Evolutionary conservation across 371 early-diverging fungal genomes (phyloP).

Genomic region (Chytridium lagenaria): DNA sequence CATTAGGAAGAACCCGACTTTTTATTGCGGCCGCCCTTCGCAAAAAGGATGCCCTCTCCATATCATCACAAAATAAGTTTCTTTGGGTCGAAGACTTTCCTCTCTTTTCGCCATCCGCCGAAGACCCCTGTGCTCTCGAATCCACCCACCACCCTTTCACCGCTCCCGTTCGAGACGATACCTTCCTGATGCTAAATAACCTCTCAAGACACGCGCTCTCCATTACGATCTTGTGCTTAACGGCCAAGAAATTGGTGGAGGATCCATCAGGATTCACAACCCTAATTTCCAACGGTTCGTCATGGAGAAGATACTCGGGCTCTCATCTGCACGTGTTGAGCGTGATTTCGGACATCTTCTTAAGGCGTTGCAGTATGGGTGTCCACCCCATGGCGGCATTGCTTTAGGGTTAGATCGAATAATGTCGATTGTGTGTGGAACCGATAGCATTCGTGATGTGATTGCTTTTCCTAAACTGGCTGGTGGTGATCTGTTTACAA

Average conservation of each 20-base stretch:
- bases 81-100: conserved; percentile 92
- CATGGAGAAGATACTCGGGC: conserved; percentile 68
- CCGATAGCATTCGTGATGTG: conserved; percentile 83
- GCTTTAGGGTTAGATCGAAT: conserved; percentile 89
- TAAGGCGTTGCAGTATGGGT: conserved; percentile 80
- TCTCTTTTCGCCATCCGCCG: conserved; percentile 69
- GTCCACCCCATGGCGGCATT: conserved; percentile 93
- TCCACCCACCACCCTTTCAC: conserved; percentile 95
- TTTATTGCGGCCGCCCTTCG: conserved; percentile 61
- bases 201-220: conserved; percentile 75
- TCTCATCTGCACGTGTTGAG: conserved; percentile 56
- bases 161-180: conserved; percentile 75
- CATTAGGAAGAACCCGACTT: conserved; percentile 75
- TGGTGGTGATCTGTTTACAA: conserved; percentile 84
- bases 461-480: conserved; percentile 93
- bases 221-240: conserved; percentile 92
- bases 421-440: conserved; percentile 76
- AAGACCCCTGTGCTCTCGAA: conserved; percentile 15
- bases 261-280: conserved; percentile 88
- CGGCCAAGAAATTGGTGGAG: conserved; percentile 92
- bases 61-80: conserved; percentile 60
- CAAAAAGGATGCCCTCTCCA: background rate
- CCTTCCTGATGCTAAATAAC: conserved; percentile 63
- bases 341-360: conserved; percentile 81
- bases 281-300: conserved; percentile 77